Base-by-base conservation (phyloP, 352 stramenopile genomes). In the Globisporangium heterothallicum region DNA sequence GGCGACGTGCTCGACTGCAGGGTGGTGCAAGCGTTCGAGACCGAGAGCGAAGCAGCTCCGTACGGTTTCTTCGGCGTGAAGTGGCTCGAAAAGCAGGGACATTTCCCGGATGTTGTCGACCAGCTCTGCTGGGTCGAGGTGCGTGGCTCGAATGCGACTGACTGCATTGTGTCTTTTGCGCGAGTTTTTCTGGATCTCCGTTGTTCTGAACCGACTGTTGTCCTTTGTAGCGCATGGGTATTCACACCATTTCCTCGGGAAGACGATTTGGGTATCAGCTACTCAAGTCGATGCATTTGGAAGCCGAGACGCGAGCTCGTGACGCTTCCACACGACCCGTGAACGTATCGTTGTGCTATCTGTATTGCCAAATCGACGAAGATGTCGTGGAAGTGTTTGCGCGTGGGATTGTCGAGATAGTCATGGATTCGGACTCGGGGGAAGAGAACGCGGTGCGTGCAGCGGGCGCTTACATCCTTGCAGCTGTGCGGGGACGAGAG, bases 41-140 rank as follows among this genome's bases (percentile, higher is more conserved):
- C 40, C 8, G 35, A 46, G 7, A 67, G 63, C 12, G 47, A 63
- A 2, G 46, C 13, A 12, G 52, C 76, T 5, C 73, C 76, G 43
- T 70, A 72, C 42, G 61, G 69, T 19, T 83, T 77, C 61, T 72
- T 87, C 21, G 76, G 76, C 10, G 61, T 85, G 52, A 87, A 87
- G 46, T 87, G 74, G 56, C 59, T 87, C 10, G 73, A 77, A 58
- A 73, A 66, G 24, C 46, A 61, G 26, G 54, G 61, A 3, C 43
- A 70, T 35, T 46, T 65, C 9, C 42, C 64, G 1, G 53, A 56
- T 6, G 52, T 68, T 7, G 60, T 72, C 22, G 72, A 87, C 38
- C 72, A 84, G 32, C 50, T 87, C 34, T 82, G 63, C 49, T 87
- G 74, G 70, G 62, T 85, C 14, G 76, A 87, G 70, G 61, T 58